Evolutionary conservation across 2,329 filamentous ascomycete species (phyloP).

Genomic region (Nannizzia gypsea): DNA sequence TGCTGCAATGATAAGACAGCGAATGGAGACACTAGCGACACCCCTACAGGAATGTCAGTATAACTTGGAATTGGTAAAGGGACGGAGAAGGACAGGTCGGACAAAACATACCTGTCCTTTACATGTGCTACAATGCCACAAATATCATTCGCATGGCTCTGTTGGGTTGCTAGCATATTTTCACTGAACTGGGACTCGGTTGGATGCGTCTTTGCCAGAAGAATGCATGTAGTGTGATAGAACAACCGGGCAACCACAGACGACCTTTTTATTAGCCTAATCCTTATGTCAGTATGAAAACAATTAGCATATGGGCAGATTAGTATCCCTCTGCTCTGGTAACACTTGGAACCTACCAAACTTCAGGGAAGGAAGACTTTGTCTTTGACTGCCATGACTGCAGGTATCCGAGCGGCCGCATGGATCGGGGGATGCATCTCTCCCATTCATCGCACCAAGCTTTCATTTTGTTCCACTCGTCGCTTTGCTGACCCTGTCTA

Average conservation of each 20-base stretch:
- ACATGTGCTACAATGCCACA: slow-evolving; percentile 83
- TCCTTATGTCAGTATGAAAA: slow-evolving; percentile 7
- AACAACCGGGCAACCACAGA: slow-evolving; percentile 74
- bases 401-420: slow-evolving; percentile 74
- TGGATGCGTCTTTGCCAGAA: slow-evolving; percentile 71
- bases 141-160: slow-evolving; percentile 68
- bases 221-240: slow-evolving; percentile 74
- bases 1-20: slow-evolving; percentile 65
- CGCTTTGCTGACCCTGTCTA: slow-evolving; percentile 45
- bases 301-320: background rate
- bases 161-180: slow-evolving; percentile 58
- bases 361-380: slow-evolving; percentile 69
- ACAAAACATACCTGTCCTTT: slow-evolving; percentile 50
- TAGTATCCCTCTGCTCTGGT: background rate
- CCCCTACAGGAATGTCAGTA: slow-evolving; percentile 35
- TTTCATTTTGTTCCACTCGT: slow-evolving; percentile 72
- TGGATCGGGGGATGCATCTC: slow-evolving; percentile 63
- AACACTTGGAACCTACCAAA: slow-evolving; percentile 53
- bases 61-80: background rate
- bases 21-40: slow-evolving; percentile 65
- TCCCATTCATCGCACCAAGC: slow-evolving; percentile 76
- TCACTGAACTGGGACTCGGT: slow-evolving; percentile 46
- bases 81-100: slow-evolving; percentile 7
- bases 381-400: slow-evolving; percentile 54
- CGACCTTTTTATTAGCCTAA: slow-evolving; percentile 67